Evolutionary conservation across 495 filamentous ascomycete species (phyloP).

Genomic region (Evernia prunastri): DNA sequence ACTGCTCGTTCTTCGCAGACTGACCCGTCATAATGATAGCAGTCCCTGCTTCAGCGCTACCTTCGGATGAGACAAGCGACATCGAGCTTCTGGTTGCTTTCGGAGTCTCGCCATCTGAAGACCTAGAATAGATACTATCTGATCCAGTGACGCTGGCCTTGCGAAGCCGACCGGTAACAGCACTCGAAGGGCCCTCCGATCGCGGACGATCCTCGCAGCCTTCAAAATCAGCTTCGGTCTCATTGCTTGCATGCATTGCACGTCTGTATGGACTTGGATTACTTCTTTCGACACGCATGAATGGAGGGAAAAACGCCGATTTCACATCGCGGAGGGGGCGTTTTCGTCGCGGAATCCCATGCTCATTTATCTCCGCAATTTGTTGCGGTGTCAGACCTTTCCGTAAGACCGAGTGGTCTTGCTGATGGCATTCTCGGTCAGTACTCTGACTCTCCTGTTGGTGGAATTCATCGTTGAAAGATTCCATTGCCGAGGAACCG

Average conservation of each 20-base stretch:
- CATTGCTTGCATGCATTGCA: constrained; percentile 34
- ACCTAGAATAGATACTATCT: constrained; percentile 53
- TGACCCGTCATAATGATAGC: constrained; percentile 17
- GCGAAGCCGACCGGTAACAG: constrained; percentile 5
- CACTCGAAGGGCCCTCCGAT: not conserved
- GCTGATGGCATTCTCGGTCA: not conserved
- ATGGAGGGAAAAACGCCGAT: constrained; percentile 40
- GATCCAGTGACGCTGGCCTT: constrained; percentile 28
- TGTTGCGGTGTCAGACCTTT: constrained; percentile 27
- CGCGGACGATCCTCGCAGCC: constrained; percentile 22
- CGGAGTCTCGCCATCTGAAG: constrained; percentile 42
- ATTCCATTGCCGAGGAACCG: not conserved
- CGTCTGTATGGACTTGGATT: constrained; percentile 52
- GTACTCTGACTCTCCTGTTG: not conserved
- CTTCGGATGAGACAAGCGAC: constrained; percentile 12
- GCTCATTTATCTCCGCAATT: constrained; percentile 27
- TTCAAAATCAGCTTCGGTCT: constrained; percentile 23
- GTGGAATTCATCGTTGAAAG: not conserved
- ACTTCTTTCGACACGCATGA: constrained; percentile 42
- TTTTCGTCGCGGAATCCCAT: constrained; percentile 15
- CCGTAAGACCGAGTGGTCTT: constrained; percentile 2
- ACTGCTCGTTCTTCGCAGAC: not conserved
- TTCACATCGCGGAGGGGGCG: constrained; percentile 29
- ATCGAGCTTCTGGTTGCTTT: constrained; percentile 10
- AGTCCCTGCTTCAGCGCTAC: constrained; percentile 19